Evolutionary conservation across 192 early-diverging fungal species (phyloP).

Genomic region (Paraglomus brasilianum): DNA sequence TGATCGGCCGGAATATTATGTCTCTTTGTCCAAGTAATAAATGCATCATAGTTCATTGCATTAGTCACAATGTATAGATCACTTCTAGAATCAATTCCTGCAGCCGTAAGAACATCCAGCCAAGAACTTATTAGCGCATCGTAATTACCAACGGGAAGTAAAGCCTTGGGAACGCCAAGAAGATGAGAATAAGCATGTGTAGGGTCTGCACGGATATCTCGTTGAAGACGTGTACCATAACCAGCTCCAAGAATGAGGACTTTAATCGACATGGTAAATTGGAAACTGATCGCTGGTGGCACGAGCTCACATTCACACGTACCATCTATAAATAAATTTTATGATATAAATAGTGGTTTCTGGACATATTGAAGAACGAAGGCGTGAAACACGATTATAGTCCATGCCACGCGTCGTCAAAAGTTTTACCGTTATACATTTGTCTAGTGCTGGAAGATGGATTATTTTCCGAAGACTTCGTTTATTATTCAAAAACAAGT

Average conservation of each 20-base stretch:
- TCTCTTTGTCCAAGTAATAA: slow-evolving; percentile 45
- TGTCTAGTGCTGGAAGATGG: too few relatives aligned
- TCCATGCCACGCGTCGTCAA: too few relatives aligned
- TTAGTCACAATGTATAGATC: slow-evolving; percentile 52
- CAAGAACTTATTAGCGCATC: slow-evolving; percentile 49
- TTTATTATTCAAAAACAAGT: too few relatives aligned
- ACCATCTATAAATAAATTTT: neutral
- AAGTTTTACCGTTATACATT: too few relatives aligned
- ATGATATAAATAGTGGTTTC: too few relatives aligned
- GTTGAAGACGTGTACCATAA: slow-evolving; percentile 60
- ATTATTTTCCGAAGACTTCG: too few relatives aligned
- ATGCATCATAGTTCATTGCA: slow-evolving; percentile 37
- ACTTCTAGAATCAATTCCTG: slow-evolving; percentile 28
- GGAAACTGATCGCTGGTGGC: too few relatives aligned
- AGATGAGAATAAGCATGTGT: slow-evolving; percentile 37
- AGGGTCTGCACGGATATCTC: slow-evolving; percentile 42
- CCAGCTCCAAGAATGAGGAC: slow-evolving; percentile 61
- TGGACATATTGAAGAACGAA: too few relatives aligned
- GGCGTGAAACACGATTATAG: too few relatives aligned
- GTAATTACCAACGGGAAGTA: slow-evolving; percentile 43
- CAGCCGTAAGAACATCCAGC: slow-evolving; percentile 21
- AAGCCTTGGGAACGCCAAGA: slow-evolving; percentile 48
- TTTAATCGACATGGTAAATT: slow-evolving; percentile 22
- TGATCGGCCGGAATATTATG: slow-evolving; percentile 37
- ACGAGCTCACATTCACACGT: neutral